phyloP scores from a whole-genome alignment of 129 eudicot species.

The Tagetes patula region DNA sequence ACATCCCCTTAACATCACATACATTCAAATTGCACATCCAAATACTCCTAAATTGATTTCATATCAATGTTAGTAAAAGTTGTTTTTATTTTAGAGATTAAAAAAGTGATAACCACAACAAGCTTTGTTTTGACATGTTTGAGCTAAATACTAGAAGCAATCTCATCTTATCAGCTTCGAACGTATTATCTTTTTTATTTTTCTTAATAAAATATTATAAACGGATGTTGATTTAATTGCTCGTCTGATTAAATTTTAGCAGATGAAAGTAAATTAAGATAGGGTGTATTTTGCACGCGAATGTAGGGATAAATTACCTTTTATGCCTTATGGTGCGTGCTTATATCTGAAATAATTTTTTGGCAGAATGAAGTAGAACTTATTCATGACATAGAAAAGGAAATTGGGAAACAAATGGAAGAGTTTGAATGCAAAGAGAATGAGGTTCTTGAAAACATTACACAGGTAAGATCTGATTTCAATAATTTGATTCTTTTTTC shows the following conservation, averaged over 20 bases:
- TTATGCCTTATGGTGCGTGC: neutral
- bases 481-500: neutral
- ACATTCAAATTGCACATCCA: neutral
- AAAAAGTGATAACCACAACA: neutral
- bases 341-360: neutral
- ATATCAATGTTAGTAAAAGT: neutral
- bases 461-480: conserved; percentile 46
- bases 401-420: conserved; percentile 60
- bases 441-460: conserved; percentile 71
- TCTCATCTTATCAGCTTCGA: too few relatives aligned
- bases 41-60: neutral
- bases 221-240: neutral
- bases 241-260: too few relatives aligned
- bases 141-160: neutral
- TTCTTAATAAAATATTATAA: neutral
- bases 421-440: conserved; percentile 71
- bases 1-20: neutral
- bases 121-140: neutral
- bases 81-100: neutral
- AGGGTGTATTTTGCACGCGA: neutral
- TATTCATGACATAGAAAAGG: conserved; percentile 69
- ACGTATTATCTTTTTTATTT: too few relatives aligned
- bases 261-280: too few relatives aligned
- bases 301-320: neutral
- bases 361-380: conserved; percentile 77